Evolutionary conservation across 2,329 filamentous ascomycete genomes (phyloP).

Genomic region (Apiospora rasikravindrae): DNA sequence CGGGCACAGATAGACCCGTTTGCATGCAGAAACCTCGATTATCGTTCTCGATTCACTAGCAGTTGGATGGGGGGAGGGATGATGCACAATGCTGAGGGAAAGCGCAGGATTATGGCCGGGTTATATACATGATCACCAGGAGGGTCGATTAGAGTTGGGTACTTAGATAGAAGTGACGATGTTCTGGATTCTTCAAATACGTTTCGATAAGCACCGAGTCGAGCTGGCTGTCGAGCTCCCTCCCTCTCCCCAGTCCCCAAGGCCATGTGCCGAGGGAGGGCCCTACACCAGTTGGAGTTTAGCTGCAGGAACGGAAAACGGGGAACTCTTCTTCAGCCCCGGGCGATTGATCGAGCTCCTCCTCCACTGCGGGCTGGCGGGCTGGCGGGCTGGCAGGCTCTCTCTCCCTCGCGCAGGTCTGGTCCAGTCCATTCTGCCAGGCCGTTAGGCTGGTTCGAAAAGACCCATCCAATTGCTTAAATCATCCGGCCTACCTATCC

Average conservation of each 20-base stretch:
- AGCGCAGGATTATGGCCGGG: background rate
- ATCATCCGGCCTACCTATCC: background rate
- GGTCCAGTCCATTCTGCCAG: background rate
- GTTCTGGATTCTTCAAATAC: slow-evolving; percentile 14
- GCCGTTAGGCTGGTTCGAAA: background rate
- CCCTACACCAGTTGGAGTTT: slow-evolving; percentile 2
- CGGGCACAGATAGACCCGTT: background rate
- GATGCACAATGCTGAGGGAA: background rate
- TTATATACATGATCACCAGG: background rate
- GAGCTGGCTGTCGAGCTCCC: background rate
- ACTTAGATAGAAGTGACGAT: background rate
- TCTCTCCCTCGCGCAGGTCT: background rate
- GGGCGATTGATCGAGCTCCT: background rate
- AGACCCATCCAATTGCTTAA: background rate
- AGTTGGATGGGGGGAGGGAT: background rate
- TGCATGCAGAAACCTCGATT: background rate
- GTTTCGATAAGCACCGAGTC: background rate
- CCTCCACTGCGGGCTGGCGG: background rate
- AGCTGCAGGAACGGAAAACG: slow-evolving; percentile 4
- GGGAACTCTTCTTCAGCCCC: background rate
- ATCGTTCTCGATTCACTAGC: slow-evolving; percentile 1
- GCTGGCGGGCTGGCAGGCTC: background rate
- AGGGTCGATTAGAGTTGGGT: background rate
- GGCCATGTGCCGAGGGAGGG: background rate
- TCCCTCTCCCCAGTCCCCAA: too few species aligned